These are phyloP conservation scores for Xylariaceae sp. DNA, from an alignment of 2,329 filamentous ascomycete genomes.

Conservation along the genomic window DNA sequence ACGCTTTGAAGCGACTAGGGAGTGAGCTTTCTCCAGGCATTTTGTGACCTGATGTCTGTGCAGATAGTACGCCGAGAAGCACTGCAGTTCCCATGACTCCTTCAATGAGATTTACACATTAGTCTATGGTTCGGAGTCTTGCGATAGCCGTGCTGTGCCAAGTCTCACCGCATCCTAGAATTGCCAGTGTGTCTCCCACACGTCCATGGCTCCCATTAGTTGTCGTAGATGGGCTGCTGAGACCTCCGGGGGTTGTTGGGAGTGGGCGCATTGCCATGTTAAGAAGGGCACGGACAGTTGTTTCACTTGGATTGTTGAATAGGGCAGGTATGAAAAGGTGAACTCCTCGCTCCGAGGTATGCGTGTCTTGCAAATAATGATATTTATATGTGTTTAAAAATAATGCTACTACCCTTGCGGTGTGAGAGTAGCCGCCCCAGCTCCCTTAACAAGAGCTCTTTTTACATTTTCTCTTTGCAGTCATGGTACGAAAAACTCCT, in stretches of 20 bases:
- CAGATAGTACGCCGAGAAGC: conserved; percentile 6
- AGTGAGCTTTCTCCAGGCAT: conserved; percentile 1
- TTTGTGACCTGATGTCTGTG: conserved; percentile 1
- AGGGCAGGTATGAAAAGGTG: too few relatives aligned
- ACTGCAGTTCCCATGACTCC: conserved; percentile 8
- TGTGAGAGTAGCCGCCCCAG: too few relatives aligned
- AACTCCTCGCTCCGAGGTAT: too few relatives aligned
- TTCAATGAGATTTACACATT: background rate
- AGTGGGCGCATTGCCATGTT: conserved; percentile 1
- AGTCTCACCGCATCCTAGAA: conserved; percentile 6
- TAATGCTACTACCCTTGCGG: too few relatives aligned
- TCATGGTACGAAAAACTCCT: too few relatives aligned
- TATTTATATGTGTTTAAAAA: too few relatives aligned
- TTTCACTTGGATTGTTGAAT: too few relatives aligned
- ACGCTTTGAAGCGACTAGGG: conserved; percentile 2
- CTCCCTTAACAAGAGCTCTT: too few relatives aligned
- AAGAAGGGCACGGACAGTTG: too few relatives aligned
- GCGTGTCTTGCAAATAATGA: too few relatives aligned
- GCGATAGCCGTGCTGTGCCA: background rate
- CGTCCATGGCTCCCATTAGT: background rate
- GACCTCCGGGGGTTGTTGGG: background rate
- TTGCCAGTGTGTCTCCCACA: conserved; percentile 4
- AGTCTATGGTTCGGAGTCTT: background rate
- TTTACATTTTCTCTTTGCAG: too few relatives aligned
- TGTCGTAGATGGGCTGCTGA: too few relatives aligned